Evolutionary conservation across 257 asterid species (phyloP), one percentile per base, ranked within the genome.

Genomic region (Solanum peruvianum): DNA sequence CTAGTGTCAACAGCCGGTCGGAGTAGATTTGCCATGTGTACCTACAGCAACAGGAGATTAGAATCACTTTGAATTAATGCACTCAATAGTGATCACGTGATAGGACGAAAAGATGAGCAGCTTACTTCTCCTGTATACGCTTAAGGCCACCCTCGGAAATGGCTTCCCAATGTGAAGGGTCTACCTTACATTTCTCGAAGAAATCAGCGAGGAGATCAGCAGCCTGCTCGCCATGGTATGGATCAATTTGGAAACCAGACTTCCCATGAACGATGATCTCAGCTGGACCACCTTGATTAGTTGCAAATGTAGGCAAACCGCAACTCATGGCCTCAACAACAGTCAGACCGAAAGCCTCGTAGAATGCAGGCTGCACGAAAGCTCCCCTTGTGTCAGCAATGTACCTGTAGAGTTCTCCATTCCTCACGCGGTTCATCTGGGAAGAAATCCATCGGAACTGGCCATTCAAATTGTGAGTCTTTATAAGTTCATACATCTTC

Each of bases 301-400:
- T 97, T 1, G 99, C 99, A 49, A 97, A 95, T 7, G 99, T 97
- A 0, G 99, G 99, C 89, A 97, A 82, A 9, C 99, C 99, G 39
- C 99, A 97, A 4, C 98, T 94, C 99, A 97, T 97, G 85, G 99
- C 98, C 93, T 97, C 99, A 15, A 97, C 99, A 7, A 97, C 99
- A 2, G 99, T 97, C 88, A 96, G 86, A 4, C 99, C 99, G 20
- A 97, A 97, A 9, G 99, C 99, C 92, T 97, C 99, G 35, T 97
- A 96, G 78, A 97, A 95, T 66, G 99, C 99, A 15, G 98, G 99
- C 87, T 97, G 99, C 90, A 97, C 99, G 15, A 97, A 97, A 10
- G 90, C 95, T 1, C 99, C 99, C 27, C 66, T 91, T 0, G 95
- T 93, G 93, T 97, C 99, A 4, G 98, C 97, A 33, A 97, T 95